Conservation (phyloP, 768 basidiomycete species). For the Terana coerulea region DNA sequence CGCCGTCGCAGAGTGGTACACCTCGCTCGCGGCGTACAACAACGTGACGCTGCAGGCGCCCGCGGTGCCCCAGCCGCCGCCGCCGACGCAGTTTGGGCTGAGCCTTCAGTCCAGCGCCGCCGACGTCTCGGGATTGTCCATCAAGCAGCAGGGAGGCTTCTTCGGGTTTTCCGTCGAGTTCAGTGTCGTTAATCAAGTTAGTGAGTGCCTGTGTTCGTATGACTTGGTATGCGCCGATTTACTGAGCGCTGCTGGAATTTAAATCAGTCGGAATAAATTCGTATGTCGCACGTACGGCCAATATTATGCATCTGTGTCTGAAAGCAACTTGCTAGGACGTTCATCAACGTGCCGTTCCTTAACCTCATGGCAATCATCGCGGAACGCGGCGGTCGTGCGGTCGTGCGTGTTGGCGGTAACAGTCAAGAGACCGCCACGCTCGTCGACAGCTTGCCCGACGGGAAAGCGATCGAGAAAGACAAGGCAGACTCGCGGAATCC, state of each 20-base stretch:
- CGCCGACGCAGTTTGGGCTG: constrained; percentile 41
- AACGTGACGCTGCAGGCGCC: constrained; percentile 47
- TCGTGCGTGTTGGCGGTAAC: constrained; percentile 44
- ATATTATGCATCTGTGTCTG: neutral
- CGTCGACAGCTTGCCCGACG: constrained; percentile 11
- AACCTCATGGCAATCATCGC: constrained; percentile 45
- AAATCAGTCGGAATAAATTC: constrained; percentile 13
- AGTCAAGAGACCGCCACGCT: constrained; percentile 43
- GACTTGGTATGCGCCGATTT: neutral
- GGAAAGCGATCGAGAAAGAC: constrained; percentile 22
- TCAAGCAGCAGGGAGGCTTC: constrained; percentile 50
- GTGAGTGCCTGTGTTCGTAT: constrained; percentile 35
- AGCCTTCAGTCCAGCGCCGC: constrained; percentile 28
- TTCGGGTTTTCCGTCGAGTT: constrained; percentile 76
- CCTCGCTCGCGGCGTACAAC: constrained; percentile 49
- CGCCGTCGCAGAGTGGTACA: constrained; percentile 40
- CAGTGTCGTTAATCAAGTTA: constrained; percentile 60
- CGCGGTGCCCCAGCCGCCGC: constrained; percentile 40
- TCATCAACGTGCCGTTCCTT: constrained; percentile 35
- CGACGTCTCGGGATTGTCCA: constrained; percentile 34
- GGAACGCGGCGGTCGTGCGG: constrained; percentile 40
- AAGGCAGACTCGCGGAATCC: constrained; percentile 32
- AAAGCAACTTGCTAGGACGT: constrained; percentile 19
- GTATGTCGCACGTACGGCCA: neutral
- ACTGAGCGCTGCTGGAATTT: too few relatives aligned